Evolutionary conservation across 129 eudicot genomes (phyloP), one percentile per base, ranked within the genome.

Genomic region (Tanacetum coccineum): DNA sequence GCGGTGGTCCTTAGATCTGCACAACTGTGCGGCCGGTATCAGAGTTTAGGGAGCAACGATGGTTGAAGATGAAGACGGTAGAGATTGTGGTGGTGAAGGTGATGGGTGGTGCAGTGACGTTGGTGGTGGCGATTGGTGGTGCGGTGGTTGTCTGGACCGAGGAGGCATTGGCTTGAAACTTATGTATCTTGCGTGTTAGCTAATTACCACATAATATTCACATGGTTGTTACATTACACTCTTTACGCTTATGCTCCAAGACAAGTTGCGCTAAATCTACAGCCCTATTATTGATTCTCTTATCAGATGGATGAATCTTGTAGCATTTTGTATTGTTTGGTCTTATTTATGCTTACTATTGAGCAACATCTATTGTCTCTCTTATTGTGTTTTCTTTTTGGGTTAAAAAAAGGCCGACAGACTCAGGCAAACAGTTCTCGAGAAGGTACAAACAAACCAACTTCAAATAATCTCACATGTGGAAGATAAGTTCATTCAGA

Each of bases 391-490:
- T 7, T 54, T 59, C 11, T 66, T 19, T 64, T 66, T 47, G 10
- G 13, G 54, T 8, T 20, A 45, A 13, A 13, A 59, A 46, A 44
- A 89, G 96, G 94, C 87, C 10, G 96, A 89, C 58, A 85, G 87
- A 40, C 72, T 89, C 42, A 73, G 87, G 77, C 94, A 89, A 67
- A 75, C 85, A 49, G 78, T 89, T 22, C 25, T 81, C 9, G 94
- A 86, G 75, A 89, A 86, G 71, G 77, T 86, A 45, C 96, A 86
- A 67, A 72, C 87, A 4, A 83, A 78, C 59, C 96, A 89, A 42
- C 86, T 83, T 44, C 94, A 81, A 17, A 73, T 83, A 53, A 72
- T 89, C 65, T 81, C 96, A 7, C 83, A 67, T 28, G 75, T 89
- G 1, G 96, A 89, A 81, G 90, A 83, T 4, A 86, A 80, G 17